Conservation (phyloP, 2,329 filamentous ascomycete species). For the Claviceps quebecensis region DNA sequence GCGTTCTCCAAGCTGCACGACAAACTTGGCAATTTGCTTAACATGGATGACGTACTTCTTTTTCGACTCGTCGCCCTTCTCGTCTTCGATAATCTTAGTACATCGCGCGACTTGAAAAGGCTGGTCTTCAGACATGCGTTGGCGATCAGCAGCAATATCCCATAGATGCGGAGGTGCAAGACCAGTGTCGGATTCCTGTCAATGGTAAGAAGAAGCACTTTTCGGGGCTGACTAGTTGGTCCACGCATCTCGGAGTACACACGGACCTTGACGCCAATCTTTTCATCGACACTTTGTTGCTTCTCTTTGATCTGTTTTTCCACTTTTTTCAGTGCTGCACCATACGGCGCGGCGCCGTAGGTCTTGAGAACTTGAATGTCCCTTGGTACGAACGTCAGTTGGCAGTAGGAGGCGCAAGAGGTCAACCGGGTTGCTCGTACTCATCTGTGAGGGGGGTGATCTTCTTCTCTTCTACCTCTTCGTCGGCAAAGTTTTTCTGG, state of each 20-base stretch:
- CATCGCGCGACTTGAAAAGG: constrained; percentile 93
- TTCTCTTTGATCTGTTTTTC: constrained; percentile 99
- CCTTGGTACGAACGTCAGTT: constrained; percentile 34
- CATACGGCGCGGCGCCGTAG: constrained; percentile 93
- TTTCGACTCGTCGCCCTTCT: constrained; percentile 85
- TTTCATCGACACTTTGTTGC: constrained; percentile 95
- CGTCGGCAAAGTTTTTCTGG: constrained; percentile 90
- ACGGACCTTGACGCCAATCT: constrained; percentile 73
- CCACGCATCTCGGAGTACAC: not conserved
- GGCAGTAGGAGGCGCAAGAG: not conserved
- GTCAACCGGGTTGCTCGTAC: constrained; percentile 38
- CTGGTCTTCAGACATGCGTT: constrained; percentile 97
- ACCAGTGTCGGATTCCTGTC: constrained; percentile 90
- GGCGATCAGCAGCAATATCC: constrained; percentile 94
- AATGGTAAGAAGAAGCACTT: constrained; percentile 10
- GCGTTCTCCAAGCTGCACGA: constrained; percentile 91
- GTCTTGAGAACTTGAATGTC: constrained; percentile 99
- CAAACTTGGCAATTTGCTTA: constrained; percentile 99
- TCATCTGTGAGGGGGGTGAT: constrained; percentile 94
- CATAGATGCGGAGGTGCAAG: constrained; percentile 96
- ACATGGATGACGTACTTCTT: constrained; percentile 99
- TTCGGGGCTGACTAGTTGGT: not conserved
- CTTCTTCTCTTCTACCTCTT: constrained; percentile 98
- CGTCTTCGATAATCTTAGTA: constrained; percentile 97
- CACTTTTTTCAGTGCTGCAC: constrained; percentile 84